Evolutionary conservation across 768 basidiomycete species (phyloP).

Genomic region (Tulasnella sp.): DNA sequence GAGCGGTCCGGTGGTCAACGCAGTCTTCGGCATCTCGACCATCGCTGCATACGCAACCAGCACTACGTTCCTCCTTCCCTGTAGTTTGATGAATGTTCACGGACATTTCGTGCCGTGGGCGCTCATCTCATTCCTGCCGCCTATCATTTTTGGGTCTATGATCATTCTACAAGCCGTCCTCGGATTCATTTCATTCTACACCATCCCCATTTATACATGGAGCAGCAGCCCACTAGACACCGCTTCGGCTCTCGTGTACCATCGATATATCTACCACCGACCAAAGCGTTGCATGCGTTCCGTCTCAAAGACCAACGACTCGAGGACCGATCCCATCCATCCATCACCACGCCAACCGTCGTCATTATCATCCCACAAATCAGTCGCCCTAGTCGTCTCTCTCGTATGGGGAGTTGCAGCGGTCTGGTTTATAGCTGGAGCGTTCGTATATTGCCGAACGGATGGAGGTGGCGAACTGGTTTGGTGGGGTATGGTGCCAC

Average conservation of each 20-base stretch:
- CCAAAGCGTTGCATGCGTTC: background rate
- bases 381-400: background rate
- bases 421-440: too few relatives aligned
- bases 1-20: background rate
- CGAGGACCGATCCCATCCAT: background rate
- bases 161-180: background rate
- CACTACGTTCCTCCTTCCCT: background rate
- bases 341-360: background rate
- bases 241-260: background rate
- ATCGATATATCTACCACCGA: background rate
- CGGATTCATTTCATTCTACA: background rate
- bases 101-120: too few relatives aligned
- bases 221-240: background rate
- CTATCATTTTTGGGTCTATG: too few relatives aligned
- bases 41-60: background rate
- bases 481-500: too few relatives aligned
- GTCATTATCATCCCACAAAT: background rate
- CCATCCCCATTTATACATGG: background rate
- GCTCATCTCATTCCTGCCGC: too few relatives aligned
- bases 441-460: background rate
- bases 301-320: background rate
- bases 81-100: background rate
- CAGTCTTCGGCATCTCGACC: background rate
- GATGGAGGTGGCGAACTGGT: background rate
- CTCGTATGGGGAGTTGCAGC: background rate